A percentile compares a stretch with the other conserved stretches of the same genome.
phyloP scores from a whole-genome alignment of 352 stramenopile species.

The Aphanomyces invadans region DNA sequence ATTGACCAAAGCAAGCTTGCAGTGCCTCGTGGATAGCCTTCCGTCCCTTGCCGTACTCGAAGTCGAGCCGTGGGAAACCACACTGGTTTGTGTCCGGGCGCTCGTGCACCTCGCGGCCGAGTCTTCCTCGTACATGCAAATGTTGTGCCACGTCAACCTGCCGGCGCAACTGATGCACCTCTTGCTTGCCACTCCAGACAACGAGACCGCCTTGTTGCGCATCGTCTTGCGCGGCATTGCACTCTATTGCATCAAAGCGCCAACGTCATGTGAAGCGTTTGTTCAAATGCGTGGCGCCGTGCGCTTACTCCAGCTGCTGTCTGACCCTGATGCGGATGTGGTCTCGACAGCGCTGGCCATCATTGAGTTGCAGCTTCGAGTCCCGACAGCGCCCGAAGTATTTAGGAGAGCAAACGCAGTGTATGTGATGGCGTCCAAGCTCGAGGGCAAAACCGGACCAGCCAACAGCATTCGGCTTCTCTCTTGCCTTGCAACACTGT shows the following conservation, averaged over 20 bases:
- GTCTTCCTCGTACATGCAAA: background rate
- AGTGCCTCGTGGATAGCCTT: background rate
- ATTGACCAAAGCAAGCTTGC: background rate
- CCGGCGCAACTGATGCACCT: slow-evolving; percentile 34
- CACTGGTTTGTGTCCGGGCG: background rate
- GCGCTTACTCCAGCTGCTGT: background rate
- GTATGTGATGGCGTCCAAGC: background rate
- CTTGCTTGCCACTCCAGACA: slow-evolving; percentile 1
- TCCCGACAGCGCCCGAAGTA: background rate
- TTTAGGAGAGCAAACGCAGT: background rate
- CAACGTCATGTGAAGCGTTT: background rate
- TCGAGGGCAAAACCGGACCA: background rate
- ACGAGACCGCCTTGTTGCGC: background rate
- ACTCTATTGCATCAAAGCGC: background rate
- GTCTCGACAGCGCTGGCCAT: background rate
- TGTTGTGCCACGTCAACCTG: slow-evolving; percentile 26
- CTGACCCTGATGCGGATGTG: background rate
- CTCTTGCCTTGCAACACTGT: background rate
- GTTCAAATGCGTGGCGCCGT: background rate
- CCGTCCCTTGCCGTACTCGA: background rate
- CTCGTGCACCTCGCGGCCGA: background rate
- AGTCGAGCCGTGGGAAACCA: background rate
- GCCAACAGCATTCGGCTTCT: background rate
- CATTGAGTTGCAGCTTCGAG: background rate
- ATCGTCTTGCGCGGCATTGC: background rate